A percentile compares a stretch with the other conserved stretches of the same genome.
Evolutionary conservation across 2,329 filamentous ascomycete genomes (phyloP).

Genomic region (Microcyclospora tardicrescens): DNA sequence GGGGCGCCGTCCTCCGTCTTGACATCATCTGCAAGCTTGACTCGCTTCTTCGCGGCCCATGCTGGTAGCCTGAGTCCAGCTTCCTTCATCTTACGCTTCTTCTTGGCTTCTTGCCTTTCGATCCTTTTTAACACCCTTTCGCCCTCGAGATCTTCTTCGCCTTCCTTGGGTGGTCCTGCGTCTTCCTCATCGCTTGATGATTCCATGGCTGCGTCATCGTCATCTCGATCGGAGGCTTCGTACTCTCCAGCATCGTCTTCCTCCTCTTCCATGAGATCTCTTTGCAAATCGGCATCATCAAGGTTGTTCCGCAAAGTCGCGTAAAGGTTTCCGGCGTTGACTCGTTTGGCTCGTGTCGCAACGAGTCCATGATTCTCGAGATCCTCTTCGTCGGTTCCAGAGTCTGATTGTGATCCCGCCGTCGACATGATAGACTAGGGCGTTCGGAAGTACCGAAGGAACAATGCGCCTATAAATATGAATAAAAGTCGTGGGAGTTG

Average conservation of each 20-base stretch:
- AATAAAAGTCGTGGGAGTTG: too few relatives aligned
- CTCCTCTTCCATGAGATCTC: slow-evolving; percentile 35
- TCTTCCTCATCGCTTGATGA: slow-evolving; percentile 71
- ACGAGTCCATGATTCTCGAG: slow-evolving; percentile 41
- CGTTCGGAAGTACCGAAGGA: too few relatives aligned
- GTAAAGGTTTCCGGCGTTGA: slow-evolving; percentile 76
- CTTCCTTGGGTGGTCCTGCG: slow-evolving; percentile 36
- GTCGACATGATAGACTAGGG: too few relatives aligned
- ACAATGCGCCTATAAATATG: too few relatives aligned
- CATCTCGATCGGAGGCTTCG: slow-evolving; percentile 33
- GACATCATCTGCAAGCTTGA: slow-evolving; percentile 32
- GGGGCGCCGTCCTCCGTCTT: slow-evolving; percentile 16
- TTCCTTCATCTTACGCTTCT: slow-evolving; percentile 72
- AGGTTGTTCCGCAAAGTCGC: slow-evolving; percentile 57
- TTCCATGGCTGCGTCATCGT: slow-evolving; percentile 68
- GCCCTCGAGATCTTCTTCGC: slow-evolving; percentile 61
- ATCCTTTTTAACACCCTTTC: slow-evolving; percentile 75
- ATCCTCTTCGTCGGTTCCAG: slow-evolving; percentile 11
- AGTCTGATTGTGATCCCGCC: slow-evolving; percentile 1
- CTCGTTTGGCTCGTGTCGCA: slow-evolving; percentile 59
- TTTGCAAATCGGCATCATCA: slow-evolving; percentile 29
- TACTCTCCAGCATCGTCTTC: slow-evolving; percentile 31
- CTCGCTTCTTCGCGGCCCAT: slow-evolving; percentile 52
- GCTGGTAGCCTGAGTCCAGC: slow-evolving; percentile 49
- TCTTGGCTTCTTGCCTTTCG: slow-evolving; percentile 56